A percentile compares a stretch with the other conserved stretches of the same genome.
Conservation (phyloP, 2,329 filamentous ascomycete genomes). For the Microcyclosporella mali region DNA sequence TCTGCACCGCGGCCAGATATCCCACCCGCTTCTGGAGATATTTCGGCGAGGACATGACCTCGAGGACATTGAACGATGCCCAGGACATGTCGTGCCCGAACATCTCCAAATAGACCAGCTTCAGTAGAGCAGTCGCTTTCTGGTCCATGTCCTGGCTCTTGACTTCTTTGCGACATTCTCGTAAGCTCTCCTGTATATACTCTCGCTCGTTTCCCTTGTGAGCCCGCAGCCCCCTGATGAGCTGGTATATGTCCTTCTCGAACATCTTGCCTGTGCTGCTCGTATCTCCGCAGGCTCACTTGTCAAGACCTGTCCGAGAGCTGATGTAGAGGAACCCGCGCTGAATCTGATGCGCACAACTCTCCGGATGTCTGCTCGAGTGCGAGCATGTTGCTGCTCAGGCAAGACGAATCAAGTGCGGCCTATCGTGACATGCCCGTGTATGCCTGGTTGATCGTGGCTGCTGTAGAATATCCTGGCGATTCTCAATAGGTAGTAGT, state of each 20-base stretch:
- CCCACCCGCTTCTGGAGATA: constrained; percentile 93
- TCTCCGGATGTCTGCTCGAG: background rate
- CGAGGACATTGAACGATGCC: constrained; percentile 96
- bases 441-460: no score
- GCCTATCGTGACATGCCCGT: background rate
- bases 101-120: constrained; percentile 98
- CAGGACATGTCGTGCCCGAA: constrained; percentile 99
- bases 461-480: background rate
- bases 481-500: background rate
- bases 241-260: constrained; percentile 97
- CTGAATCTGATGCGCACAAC: constrained; percentile 1
- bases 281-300: background rate
- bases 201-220: constrained; percentile 93
- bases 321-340: background rate
- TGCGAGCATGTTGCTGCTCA: constrained; percentile 7
- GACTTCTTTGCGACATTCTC: constrained; percentile 93
- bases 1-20: constrained; percentile 92
- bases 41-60: constrained; percentile 96
- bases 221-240: constrained; percentile 90
- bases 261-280: constrained; percentile 58
- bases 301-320: no score
- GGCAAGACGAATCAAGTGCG: background rate
- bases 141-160: constrained; percentile 93
- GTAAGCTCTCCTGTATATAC: constrained; percentile 87
- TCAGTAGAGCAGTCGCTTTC: constrained; percentile 91